Base-by-base conservation (phyloP, 1,284 basidiomycete genomes). In the Sanghuangporus weigelae region DNA sequence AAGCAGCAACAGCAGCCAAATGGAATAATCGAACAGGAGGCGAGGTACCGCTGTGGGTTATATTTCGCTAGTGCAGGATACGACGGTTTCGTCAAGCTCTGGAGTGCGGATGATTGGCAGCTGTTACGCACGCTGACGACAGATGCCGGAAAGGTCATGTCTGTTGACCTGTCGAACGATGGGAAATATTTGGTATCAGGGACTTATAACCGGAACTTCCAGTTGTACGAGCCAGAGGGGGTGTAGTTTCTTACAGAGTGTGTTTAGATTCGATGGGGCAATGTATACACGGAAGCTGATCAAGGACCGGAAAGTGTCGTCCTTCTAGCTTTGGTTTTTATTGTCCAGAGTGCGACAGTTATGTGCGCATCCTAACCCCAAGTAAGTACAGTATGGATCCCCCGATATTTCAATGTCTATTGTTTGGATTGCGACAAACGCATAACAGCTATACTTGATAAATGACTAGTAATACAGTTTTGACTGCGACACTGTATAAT, bases 21-120 rank as follows among this genome's bases (percentile, higher is more conserved):
- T 21, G 40, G 40, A 11, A n/a, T 8, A 11, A 42, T 12, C 16
- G 73, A 79, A 44, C 83, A 88, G 66, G 87, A 89, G 68, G 89
- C 87, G 87, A 77, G 79, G 68, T 91, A 91, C 64, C 85, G 88
- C 19, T 89, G 91, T 2, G 97, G 97, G 0, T 77, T 97, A 60
- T 98, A 96, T 79, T 86, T 99, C 64, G 95, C 93, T 4, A 95
- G 93, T 65, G 84, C 92, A 1, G 96, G 96, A 1, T 99, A 98
- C 74, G 97, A 99, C 73, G 94, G 95, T 1, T 85, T 92, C 64
- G 94, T 99, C 68, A 95, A 97, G 73, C 73, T 99, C 54, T 99
- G 97, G 97, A 94, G 90, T 68, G 94, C 96, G 31, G 97, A 99
- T 73, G 97, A 99, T 73, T 99, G 97, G 96, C 93, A 95, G 71